Base-by-base conservation (phyloP, 2,329 filamentous ascomycete genomes). In the Tolypocladium capitatum region DNA sequence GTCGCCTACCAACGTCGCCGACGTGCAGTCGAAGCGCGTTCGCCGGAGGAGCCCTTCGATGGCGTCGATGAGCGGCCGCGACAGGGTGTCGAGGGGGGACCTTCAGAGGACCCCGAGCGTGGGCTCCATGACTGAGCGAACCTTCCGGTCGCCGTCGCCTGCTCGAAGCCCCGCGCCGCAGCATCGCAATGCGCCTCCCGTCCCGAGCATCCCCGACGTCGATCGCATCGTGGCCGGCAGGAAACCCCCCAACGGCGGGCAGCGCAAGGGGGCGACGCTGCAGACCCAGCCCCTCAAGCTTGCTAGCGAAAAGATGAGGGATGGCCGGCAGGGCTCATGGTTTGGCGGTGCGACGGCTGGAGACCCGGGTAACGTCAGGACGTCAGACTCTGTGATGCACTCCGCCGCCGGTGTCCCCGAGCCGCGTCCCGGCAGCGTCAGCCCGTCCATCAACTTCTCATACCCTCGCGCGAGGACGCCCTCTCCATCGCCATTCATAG, bases 21-120 rank as follows among this genome's bases (percentile, higher is more conserved):
- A 88, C 60, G 80, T 94, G 41, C 84, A 94, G 65, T 94, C 91
- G 6, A 95, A 91, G 70, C 84, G 90, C 60, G 90, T 84, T 60
- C 64, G 80, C 51, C 80, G 87, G 56, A 80, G 89, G 52, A 81
- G 76, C 63, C 74, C 75, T 46, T 94, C 89, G 1, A 67, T 77
- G 38, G 86, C 86, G 2, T 91, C 87, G 5, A 70, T 78, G 43
- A 73, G 71, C 33, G 78, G 75, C 53, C 68, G 65, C 44, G 65
- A 68, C 35, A 56, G 65, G 42, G 60, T 66, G 47, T 62, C 68
- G 50, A 63, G 67, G 54, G 55, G 65, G 53, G 68, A 70, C 46
- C 68, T 90, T 51, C 74, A 82, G 52, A 74, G 86, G 58, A 73
- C 76, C 34, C 76, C 73, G 48, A 94, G 90, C 66, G 77, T 77